Evolutionary conservation across 805 yeast species (phyloP), one percentile per base, ranked within the genome.

Genomic region (Metschnikowia cubensis): DNA sequence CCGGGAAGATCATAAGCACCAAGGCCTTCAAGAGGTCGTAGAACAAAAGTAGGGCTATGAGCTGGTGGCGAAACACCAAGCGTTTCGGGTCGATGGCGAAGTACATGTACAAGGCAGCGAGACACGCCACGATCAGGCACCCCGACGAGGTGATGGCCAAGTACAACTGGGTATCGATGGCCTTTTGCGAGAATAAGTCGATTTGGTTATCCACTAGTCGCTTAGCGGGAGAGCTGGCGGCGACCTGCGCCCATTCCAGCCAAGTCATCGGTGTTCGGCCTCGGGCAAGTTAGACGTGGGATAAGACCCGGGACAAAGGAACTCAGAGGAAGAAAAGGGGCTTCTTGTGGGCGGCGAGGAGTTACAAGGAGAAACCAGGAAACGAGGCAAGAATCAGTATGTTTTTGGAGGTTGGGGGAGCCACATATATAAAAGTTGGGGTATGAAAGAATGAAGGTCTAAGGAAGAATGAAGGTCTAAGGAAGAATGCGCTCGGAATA

Each of bases 11-110:
- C 50, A 89, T 63, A 39, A 89, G 74, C 33, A 85, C 73, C 11
- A 83, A 57, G 0, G 91, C 90, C 64, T 90, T 89, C 36, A 88
- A 63, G 51, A 87, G 78, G 66, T 90, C 96, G 63, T 81, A 88
- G 14, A 78, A 66, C n/a, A 88, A 72, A 47, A 90, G 70, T 47
- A 85, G 80, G 41, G 82, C 69, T 55, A 89, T 83, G 52, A 90
- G 73, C 50, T 82, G 83, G 63, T 86, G 92, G 43, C 90, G 73
- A 67, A 87, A 87, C 21, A 82, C 81, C 35, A 79, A 59, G 47
- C 82, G 71, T 53, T 81, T 68, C 2, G 83, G 86, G 62, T 85
- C 90, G 32, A 85, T 84, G 49, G 85, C 81, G 3, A 73, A 67
- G 50, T 83, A 75, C 51, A 77, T 67, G 63, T 84, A 88, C 51